Conservation (phyloP, 805 yeast genomes). For the Saccharomycopsis synnaedendra region DNA sequence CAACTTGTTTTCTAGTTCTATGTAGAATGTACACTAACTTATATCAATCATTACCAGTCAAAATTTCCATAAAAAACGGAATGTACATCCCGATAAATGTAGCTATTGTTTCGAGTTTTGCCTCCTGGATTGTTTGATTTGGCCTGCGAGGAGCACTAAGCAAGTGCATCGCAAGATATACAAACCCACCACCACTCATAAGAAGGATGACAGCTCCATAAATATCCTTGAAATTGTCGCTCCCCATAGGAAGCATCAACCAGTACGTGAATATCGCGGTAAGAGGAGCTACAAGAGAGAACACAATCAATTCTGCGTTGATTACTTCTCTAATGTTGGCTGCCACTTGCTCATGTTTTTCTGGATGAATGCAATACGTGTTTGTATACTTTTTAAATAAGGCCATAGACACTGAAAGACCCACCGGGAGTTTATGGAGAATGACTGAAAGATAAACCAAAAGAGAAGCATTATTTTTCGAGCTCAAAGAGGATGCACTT, state of each 20-base stretch:
- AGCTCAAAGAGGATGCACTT: constrained; percentile 42
- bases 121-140: not conserved
- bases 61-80: constrained; percentile 3
- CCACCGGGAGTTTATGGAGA: constrained; percentile 67
- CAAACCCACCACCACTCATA: constrained; percentile 62
- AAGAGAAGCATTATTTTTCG: constrained; percentile 26
- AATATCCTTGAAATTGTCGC: constrained; percentile 14
- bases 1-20: too few relatives aligned
- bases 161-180: constrained; percentile 60
- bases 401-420: constrained; percentile 67
- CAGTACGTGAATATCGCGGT: constrained; percentile 43
- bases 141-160: constrained; percentile 24
- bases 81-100: constrained; percentile 5
- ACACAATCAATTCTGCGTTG: constrained; percentile 36
- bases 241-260: constrained; percentile 10
- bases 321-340: constrained; percentile 24
- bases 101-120: not conserved
- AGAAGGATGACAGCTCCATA: constrained; percentile 44
- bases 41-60: not conserved
- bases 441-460: constrained; percentile 50
- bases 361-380: constrained; percentile 32
- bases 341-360: not conserved
- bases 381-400: constrained; percentile 22
- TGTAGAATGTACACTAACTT: too few relatives aligned
- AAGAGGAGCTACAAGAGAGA: constrained; percentile 51